These are phyloP conservation scores for Apiotrichum montevideense DNA, from an alignment of 1,284 basidiomycete species.

Conservation along the genomic window DNA sequence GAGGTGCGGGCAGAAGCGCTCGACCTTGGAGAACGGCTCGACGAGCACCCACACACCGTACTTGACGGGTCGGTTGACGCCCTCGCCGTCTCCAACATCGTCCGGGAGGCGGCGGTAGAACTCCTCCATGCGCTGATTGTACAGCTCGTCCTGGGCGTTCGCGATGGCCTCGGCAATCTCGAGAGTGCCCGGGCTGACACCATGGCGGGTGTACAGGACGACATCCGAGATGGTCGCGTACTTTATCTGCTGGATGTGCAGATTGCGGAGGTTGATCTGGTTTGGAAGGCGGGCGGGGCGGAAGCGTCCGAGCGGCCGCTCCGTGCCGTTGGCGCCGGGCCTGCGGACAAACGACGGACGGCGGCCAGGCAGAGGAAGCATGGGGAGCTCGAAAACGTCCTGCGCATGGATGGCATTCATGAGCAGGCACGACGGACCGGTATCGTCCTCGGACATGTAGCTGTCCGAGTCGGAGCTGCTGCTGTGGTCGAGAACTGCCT, in stretches of 20 bases:
- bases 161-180: conserved; percentile 51
- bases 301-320: conserved; percentile 24
- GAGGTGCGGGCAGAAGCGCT: conserved; percentile 50
- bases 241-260: conserved; percentile 56
- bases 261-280: conserved; percentile 45
- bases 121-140: conserved; percentile 35
- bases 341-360: conserved; percentile 4
- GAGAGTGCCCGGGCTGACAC: conserved; percentile 41
- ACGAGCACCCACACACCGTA: conserved; percentile 86
- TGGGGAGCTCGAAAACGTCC: conserved; percentile 42
- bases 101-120: conserved; percentile 27
- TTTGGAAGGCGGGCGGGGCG: conserved; percentile 35
- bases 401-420: conserved; percentile 43
- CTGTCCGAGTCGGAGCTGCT: conserved; percentile 7
- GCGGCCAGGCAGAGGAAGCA: conserved; percentile 16
- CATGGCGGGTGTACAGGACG: conserved; percentile 69
- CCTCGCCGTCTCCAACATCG: conserved; percentile 26
- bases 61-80: conserved; percentile 50
- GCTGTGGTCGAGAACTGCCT: conserved; percentile 4
- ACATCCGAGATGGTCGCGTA: conserved; percentile 85
- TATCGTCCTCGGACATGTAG: conserved; percentile 22
- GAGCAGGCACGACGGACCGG: conserved; percentile 36
- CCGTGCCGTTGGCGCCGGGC: conserved; percentile 3
- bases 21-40: conserved; percentile 54
- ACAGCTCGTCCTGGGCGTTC: conserved; percentile 42